These are phyloP conservation scores for Microdochium trichocladiopsis DNA, from an alignment of 2,329 filamentous ascomycete genomes.

Conservation along the genomic window DNA sequence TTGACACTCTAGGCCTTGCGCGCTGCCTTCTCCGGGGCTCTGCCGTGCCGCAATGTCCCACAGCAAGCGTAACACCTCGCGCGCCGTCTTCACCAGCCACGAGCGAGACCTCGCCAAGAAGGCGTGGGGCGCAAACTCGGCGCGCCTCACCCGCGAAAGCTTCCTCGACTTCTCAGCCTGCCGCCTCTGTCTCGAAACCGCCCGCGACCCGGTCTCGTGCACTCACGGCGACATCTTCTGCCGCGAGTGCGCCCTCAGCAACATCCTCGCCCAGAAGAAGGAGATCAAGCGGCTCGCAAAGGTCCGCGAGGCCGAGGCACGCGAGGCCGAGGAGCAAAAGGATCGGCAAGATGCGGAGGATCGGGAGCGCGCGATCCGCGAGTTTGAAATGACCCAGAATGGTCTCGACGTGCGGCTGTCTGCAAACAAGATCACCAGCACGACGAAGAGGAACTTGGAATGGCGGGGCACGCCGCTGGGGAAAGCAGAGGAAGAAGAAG, in stretches of 20 bases:
- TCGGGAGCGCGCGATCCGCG: conserved; percentile 60
- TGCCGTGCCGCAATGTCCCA: conserved; percentile 34
- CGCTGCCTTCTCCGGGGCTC: neutral
- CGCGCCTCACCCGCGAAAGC: conserved; percentile 82
- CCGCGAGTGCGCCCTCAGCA: conserved; percentile 84
- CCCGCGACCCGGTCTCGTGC: conserved; percentile 78
- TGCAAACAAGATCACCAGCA: conserved; percentile 20
- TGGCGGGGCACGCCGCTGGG: conserved; percentile 13
- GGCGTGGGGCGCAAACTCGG: conserved; percentile 74
- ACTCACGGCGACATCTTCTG: conserved; percentile 86
- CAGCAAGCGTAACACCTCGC: conserved; percentile 82
- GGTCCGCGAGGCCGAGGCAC: conserved; percentile 51
- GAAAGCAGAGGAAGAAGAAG: conserved; percentile 33
- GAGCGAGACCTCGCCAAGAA: conserved; percentile 78
- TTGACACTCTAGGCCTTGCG: too few relatives aligned
- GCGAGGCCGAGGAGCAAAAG: conserved; percentile 55
- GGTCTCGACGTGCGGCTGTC: conserved; percentile 42
- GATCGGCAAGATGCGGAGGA: conserved; percentile 62
- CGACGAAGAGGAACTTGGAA: conserved; percentile 9
- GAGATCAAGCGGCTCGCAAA: conserved; percentile 80
- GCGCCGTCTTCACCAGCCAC: conserved; percentile 88
- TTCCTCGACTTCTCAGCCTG: conserved; percentile 90
- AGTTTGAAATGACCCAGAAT: conserved; percentile 82
- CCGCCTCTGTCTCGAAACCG: conserved; percentile 75
- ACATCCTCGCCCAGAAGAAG: conserved; percentile 85